These are phyloP conservation scores for Ustilago hordei DNA, from an alignment of 1,284 basidiomycete species.

Conservation along the genomic window DNA sequence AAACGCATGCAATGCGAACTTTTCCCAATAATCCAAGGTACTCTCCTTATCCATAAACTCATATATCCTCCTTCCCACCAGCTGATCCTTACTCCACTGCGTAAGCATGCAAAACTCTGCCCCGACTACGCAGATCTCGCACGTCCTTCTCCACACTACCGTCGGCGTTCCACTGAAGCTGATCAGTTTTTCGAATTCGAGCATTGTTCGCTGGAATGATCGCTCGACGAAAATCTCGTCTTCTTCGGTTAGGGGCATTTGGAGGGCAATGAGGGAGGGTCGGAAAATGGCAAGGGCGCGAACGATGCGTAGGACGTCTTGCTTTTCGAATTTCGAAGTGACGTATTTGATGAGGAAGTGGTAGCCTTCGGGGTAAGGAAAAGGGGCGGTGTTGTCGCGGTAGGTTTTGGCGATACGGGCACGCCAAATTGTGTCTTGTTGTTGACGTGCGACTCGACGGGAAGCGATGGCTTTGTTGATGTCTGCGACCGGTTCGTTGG, in stretches of 20 bases:
- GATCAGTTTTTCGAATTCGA: slow-evolving; percentile 96
- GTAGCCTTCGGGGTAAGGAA: slow-evolving; percentile 68
- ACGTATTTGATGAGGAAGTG: slow-evolving; percentile 68
- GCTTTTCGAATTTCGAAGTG: slow-evolving; percentile 86
- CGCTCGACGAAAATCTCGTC: slow-evolving; percentile 82
- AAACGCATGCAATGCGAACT: slow-evolving; percentile 68
- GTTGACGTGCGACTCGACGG: slow-evolving; percentile 44
- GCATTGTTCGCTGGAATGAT: slow-evolving; percentile 90
- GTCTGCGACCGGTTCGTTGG: slow-evolving; percentile 48
- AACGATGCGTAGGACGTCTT: slow-evolving; percentile 92
- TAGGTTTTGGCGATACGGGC: slow-evolving; percentile 66
- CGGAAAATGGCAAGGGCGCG: slow-evolving; percentile 93
- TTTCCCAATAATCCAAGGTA: slow-evolving; percentile 68
- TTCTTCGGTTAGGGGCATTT: slow-evolving; percentile 71
- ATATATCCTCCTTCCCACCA: slow-evolving; percentile 67
- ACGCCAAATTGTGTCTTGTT: slow-evolving; percentile 60
- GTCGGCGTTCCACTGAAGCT: slow-evolving; percentile 98
- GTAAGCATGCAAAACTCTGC: slow-evolving; percentile 96
- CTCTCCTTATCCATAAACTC: slow-evolving; percentile 68
- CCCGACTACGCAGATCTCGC: slow-evolving; percentile 95
- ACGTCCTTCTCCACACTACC: slow-evolving; percentile 97
- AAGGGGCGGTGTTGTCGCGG: slow-evolving; percentile 58
- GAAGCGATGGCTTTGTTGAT: slow-evolving; percentile 51
- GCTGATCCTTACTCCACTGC: slow-evolving; percentile 64
- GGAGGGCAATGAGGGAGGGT: slow-evolving; percentile 92